A percentile compares a stretch with the other conserved stretches of the same genome.
Conservation (phyloP, 768 basidiomycete genomes). For the Wakefieldia striispora region DNA sequence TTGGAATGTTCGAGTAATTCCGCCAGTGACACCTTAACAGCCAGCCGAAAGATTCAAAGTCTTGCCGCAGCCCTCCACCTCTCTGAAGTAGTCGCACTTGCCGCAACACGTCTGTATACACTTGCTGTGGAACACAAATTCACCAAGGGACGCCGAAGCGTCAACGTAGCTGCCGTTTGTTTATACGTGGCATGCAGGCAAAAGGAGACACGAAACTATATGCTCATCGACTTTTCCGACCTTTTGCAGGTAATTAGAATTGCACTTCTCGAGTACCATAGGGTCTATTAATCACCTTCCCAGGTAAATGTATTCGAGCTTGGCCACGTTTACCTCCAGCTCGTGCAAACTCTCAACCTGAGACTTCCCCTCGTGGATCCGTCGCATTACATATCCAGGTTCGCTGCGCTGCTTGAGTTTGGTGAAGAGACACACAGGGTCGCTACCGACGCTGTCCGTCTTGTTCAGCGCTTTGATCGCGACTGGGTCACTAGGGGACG, state of each 20-base stretch:
- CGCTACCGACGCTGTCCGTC: constrained; percentile 88
- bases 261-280: neutral
- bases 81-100: constrained; percentile 74
- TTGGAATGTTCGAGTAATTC: neutral
- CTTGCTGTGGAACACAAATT: constrained; percentile 94
- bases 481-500: constrained; percentile 98
- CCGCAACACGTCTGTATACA: constrained; percentile 86
- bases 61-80: constrained; percentile 77
- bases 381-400: constrained; percentile 94
- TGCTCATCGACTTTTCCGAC: constrained; percentile 99
- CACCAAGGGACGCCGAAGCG: constrained; percentile 86
- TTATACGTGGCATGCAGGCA: constrained; percentile 92
- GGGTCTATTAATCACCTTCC: neutral
- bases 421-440: constrained; percentile 92
- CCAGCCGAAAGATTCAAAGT: constrained; percentile 77
- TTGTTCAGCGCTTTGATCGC: constrained; percentile 89
- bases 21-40: constrained; percentile 37
- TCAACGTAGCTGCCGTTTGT: constrained; percentile 95
- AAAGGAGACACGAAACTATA: constrained; percentile 87
- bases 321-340: constrained; percentile 92
- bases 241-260: constrained; percentile 65
- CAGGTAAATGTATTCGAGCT: constrained; percentile 98
- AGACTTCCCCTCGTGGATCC: constrained; percentile 90
- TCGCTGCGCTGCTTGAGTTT: constrained; percentile 92
- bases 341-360: constrained; percentile 83